Evolutionary conservation across 352 stramenopile genomes (phyloP), one percentile per base, ranked within the genome.

Genomic region (Globisporangium sylvaticum): DNA sequence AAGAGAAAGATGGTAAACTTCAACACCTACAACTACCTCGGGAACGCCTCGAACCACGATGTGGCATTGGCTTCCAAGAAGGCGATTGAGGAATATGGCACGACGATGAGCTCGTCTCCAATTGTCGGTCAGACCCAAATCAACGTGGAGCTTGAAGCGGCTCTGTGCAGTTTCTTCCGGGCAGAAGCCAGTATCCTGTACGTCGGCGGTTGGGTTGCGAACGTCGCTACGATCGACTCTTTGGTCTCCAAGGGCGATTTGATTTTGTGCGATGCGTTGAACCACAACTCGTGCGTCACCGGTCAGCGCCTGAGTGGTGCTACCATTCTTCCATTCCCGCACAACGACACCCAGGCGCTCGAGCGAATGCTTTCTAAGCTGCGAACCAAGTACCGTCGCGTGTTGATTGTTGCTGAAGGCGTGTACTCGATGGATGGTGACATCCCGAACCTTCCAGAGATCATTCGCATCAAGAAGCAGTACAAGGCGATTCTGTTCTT

Each of bases 1-100:
- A 91, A 88, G 73, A 78, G 83, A 14, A 75, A 80, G 52, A 89
- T 89, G 80, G 77, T 83, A 29, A 94, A 94, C 80, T 92, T 91
- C 71, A 92, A 92, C 75, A 92, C 86, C 54, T 94, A 94, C 78
- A 94, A 94, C 65, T 94, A 94, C 65, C 75, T 94, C 18, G 86
- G 86, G 22, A 89, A 92, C 55, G 83, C 86, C 2, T 86, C 77
- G 29, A 76, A 92, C 70, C 62, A 68, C 15, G 70, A 76, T 25
- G 82, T 92, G 15, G 76, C 76, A 20, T 69, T 72, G 59, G 84
- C 80, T 22, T 83, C 81, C 2, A 85, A 87, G 67, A 70, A 76
- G 22, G 86, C 72, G 27, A 90, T 94, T 50, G 74, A 88, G 3
- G 74, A 84, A 59, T 91, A 91, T 57, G 86, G 86, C 39, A 90